These are phyloP conservation scores for Barbarea vulgaris DNA, from an alignment of 345 rosid genomes.

Conservation along the genomic window DNA sequence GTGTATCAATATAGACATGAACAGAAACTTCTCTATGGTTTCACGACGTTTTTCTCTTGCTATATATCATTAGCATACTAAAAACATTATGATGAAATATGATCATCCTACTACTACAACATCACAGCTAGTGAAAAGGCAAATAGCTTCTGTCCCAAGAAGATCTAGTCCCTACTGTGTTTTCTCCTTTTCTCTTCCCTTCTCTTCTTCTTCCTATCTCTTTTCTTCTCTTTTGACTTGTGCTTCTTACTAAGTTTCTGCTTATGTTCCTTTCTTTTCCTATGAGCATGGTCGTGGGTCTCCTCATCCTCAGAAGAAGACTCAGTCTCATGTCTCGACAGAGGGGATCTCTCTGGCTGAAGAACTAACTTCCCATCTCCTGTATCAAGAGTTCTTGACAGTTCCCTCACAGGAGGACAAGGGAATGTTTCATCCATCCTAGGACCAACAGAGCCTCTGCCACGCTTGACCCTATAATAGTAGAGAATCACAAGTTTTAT, in stretches of 20 bases:
- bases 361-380: constrained; percentile 36
- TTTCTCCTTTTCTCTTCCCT: constrained; percentile 7
- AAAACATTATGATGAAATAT: neutral
- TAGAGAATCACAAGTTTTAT: constrained; percentile 18
- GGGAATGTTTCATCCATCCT: constrained; percentile 94
- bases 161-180: constrained; percentile 10
- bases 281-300: constrained; percentile 27
- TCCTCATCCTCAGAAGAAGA: constrained; percentile 50
- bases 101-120: neutral
- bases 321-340: constrained; percentile 11
- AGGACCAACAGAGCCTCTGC: constrained; percentile 87
- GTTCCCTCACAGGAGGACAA: constrained; percentile 47
- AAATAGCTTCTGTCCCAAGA: neutral
- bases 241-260: constrained; percentile 54
- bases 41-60: neutral
- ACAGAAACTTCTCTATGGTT: neutral
- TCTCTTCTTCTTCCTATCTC: constrained; percentile 28
- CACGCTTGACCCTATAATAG: constrained; percentile 74
- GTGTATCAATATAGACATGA: neutral
- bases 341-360: constrained; percentile 60
- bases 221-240: constrained; percentile 48
- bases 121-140: neutral
- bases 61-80: neutral
- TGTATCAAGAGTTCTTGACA: constrained; percentile 32
- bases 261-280: constrained; percentile 47